Base-by-base conservation (phyloP, 2,329 filamentous ascomycete species). In the Alternaria longipes region DNA sequence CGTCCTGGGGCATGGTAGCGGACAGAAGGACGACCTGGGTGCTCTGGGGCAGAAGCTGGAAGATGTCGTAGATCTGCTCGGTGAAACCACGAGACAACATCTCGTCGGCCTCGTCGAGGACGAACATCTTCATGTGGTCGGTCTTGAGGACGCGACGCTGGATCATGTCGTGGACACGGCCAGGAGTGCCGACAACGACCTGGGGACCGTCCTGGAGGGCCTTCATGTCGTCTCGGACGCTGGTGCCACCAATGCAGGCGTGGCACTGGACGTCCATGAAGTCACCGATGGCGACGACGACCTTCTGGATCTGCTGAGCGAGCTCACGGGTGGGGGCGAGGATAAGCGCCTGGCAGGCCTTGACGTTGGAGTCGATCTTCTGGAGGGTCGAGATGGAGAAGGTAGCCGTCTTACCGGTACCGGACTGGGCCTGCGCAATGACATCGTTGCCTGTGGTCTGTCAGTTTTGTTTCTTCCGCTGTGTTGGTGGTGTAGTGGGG, bases 11-110 rank as follows among this genome's bases (percentile, higher is more conserved):
- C 90, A 99, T 97, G 82, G 95, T 99, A 78, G 95, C 95, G 62
- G 95, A 98, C 58, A 99, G 90, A 60, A 99, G 92, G 73, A 98
- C 94, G 71, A 99, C 95, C 88, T 99, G 95, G 80, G 94, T 99
- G 67, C 93, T 94, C 85, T 97, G 95, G 60, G 95, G 95, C 56
- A 99, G 91, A 64, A 97, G 92, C 85, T 97, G 94, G 90, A 97
- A 99, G 85, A 99, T 97, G 83, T 99, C 95, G 88, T 99, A 99
- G 86, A 99, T 99, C 87, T 99, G 95, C 87, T 99, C 95, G 77
- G 94, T 97, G 90, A 99, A 99, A 87, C 95, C 95, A 79, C 94
- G 94, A 80, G 93, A 96, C 85, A 99, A 89, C 92, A 99, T 97
- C 85, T 99, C 95, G 81, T 99, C 95, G 77, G 95, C 95, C 87